These are phyloP conservation scores for Colletotrichum liriopes DNA, from an alignment of 2,329 filamentous ascomycete genomes.

Conservation along the genomic window DNA sequence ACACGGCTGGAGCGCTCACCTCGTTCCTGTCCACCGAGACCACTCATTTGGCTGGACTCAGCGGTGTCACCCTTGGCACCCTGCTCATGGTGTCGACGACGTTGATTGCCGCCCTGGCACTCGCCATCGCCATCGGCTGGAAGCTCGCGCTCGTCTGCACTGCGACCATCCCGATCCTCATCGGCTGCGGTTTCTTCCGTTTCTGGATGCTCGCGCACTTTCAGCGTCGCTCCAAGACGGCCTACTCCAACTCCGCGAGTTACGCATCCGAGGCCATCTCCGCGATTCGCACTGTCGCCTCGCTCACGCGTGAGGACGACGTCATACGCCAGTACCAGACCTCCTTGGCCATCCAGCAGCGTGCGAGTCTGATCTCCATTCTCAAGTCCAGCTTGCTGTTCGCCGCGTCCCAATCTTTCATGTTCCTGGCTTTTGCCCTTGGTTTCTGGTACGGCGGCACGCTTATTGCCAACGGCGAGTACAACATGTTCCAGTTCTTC, in stretches of 20 bases:
- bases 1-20: slow-evolving; percentile 89
- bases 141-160: slow-evolving; percentile 89
- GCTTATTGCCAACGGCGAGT: slow-evolving; percentile 80
- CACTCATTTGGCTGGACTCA: slow-evolving; percentile 89
- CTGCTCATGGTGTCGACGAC: slow-evolving; percentile 87
- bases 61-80: slow-evolving; percentile 89
- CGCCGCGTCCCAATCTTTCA: slow-evolving; percentile 85
- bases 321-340: slow-evolving; percentile 81
- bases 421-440: slow-evolving; percentile 87
- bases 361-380: slow-evolving; percentile 79
- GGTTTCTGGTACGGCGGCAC: slow-evolving; percentile 95
- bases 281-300: slow-evolving; percentile 93
- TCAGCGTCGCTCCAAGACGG: slow-evolving; percentile 82
- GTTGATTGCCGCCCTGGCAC: slow-evolving; percentile 78
- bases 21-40: slow-evolving; percentile 92
- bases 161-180: slow-evolving; percentile 81
- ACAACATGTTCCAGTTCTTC: slow-evolving; percentile 90
- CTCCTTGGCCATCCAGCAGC: slow-evolving; percentile 77
- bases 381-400: slow-evolving; percentile 85
- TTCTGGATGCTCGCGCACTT: slow-evolving; percentile 89
- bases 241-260: slow-evolving; percentile 85
- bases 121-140: slow-evolving; percentile 86
- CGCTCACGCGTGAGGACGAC: slow-evolving; percentile 88
- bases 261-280: slow-evolving; percentile 96
- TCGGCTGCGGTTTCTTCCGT: slow-evolving; percentile 88